Percentiles rank a stretch among this genome's conserved stretches.
Evolutionary conservation across 169 alveolate genomes (phyloP).

Genomic region (Plasmodium yoelii): DNA sequence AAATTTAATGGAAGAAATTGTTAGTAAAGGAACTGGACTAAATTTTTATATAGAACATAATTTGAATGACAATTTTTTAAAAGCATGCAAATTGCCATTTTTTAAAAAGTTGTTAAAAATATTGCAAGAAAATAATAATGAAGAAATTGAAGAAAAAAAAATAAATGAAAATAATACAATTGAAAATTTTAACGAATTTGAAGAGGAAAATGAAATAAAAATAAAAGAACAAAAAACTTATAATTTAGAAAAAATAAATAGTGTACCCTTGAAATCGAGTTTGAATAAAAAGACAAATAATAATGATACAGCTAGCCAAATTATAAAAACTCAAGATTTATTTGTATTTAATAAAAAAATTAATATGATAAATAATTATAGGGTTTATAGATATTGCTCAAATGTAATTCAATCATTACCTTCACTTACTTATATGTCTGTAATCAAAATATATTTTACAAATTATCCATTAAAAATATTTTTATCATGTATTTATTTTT

Average conservation of each 20-base stretch:
- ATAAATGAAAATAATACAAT: not conserved
- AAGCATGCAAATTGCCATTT: slow-evolving; percentile 28
- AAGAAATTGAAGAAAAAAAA: not conserved
- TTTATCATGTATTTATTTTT: slow-evolving; percentile 53
- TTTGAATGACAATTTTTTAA: slow-evolving; percentile 33
- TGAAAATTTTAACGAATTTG: not conserved
- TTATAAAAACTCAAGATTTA: not conserved
- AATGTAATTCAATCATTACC: slow-evolving; percentile 69
- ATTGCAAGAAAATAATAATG: slow-evolving; percentile 3
- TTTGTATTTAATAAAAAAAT: slow-evolving; percentile 59
- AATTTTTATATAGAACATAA: slow-evolving; percentile 52
- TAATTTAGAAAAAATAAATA: too few species aligned
- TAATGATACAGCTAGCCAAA: not conserved
- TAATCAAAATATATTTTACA: slow-evolving; percentile 44
- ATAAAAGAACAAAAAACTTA: not conserved
- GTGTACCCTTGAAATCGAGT: too few species aligned
- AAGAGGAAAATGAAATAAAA: slow-evolving; percentile 1
- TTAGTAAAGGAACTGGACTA: slow-evolving; percentile 69
- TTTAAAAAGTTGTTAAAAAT: slow-evolving; percentile 39
- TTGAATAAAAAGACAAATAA: too few species aligned
- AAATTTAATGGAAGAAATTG: slow-evolving; percentile 44
- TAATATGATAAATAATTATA: slow-evolving; percentile 44
- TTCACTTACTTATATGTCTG: slow-evolving; percentile 62
- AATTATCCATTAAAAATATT: slow-evolving; percentile 70
- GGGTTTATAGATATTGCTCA: slow-evolving; percentile 44